Evolutionary conservation across 495 filamentous ascomycete species (phyloP), one percentile per base, ranked within the genome.

Genomic region (Neurospora sp.): DNA sequence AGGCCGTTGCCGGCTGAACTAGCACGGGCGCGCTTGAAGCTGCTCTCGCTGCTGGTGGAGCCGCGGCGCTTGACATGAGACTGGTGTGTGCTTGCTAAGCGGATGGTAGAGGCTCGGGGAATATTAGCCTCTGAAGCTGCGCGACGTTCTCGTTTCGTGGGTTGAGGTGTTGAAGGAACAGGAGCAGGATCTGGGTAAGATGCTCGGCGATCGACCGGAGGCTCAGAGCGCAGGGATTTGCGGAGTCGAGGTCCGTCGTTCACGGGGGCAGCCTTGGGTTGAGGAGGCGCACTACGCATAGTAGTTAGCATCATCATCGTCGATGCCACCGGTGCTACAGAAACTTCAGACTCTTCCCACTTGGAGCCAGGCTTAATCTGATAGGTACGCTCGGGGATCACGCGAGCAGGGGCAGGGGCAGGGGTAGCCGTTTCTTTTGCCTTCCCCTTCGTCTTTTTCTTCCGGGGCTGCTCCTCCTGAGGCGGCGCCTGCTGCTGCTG

Each of bases 1-100:
- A 65, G 53, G 53, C 53, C 53, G 1, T 27, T 7, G 65, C 39
- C n/a, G 77, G 69, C 3, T 35, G 53, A 65, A 7, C 27, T 65
- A 16, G 53, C 53, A 2, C 82, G 80, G 22, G 65, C 76, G 3
- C 85, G 83, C 59, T 83, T 84, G 59, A 86, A 86, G 73, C 85
- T 86, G 74, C 84, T 86, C 61, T 86, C 84, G 72, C 85, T 86
- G 39, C 77, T 80, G 35, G 82, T 81, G 5, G 85, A 86, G 10
- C 77, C 84, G 11, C 80, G 84, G 7, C 84, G 80, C 73, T 77
- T 77, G 8, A 82, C 18, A 20, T 69, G n/a, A 48, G 73, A 48
- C 7, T 18, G 69, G 14, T 65, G 53, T 31, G 53, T 65, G 27
- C 27, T 65, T 31, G 53, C 53, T 35, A 65, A 27, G 53, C 53